These are phyloP conservation scores for Daedaleopsis nitida DNA, from an alignment of 768 basidiomycete species.

Conservation along the genomic window DNA sequence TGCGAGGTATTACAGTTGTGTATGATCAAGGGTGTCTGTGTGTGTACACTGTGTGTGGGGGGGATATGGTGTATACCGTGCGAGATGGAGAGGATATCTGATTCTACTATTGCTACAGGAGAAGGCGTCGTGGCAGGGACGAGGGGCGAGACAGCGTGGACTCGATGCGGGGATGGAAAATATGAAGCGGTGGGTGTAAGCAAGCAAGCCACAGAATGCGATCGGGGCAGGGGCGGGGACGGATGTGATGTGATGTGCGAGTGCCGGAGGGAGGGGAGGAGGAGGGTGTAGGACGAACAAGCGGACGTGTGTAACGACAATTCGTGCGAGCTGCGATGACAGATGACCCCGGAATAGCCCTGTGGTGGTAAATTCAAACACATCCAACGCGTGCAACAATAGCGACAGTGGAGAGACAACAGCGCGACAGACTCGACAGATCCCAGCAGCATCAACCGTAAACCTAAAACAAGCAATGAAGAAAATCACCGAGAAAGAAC, in stretches of 20 bases:
- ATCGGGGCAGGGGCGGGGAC: neutral
- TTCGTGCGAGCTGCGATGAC: neutral
- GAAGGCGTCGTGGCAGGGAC: neutral
- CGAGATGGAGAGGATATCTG: neutral
- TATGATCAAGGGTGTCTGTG: neutral
- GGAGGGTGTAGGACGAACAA: neutral
- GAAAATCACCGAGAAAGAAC: neutral
- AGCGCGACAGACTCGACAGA: slow-evolving; percentile 3
- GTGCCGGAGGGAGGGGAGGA: neutral
- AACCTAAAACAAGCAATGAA: neutral
- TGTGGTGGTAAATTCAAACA: neutral
- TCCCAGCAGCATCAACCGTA: neutral
- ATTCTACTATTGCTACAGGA: slow-evolving; percentile 3
- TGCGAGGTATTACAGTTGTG: slow-evolving; percentile 25
- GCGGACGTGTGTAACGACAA: neutral
- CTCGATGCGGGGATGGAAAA: neutral
- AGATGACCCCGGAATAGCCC: neutral
- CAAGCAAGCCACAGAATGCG: neutral
- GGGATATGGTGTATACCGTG: neutral
- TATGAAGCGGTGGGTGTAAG: neutral
- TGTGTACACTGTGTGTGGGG: neutral
- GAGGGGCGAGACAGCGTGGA: neutral
- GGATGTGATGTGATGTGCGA: neutral
- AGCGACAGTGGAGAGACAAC: neutral
- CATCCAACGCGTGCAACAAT: neutral